phyloP scores from a whole-genome alignment of 2,329 filamentous ascomycete species.

The Verticillium isaacii region DNA sequence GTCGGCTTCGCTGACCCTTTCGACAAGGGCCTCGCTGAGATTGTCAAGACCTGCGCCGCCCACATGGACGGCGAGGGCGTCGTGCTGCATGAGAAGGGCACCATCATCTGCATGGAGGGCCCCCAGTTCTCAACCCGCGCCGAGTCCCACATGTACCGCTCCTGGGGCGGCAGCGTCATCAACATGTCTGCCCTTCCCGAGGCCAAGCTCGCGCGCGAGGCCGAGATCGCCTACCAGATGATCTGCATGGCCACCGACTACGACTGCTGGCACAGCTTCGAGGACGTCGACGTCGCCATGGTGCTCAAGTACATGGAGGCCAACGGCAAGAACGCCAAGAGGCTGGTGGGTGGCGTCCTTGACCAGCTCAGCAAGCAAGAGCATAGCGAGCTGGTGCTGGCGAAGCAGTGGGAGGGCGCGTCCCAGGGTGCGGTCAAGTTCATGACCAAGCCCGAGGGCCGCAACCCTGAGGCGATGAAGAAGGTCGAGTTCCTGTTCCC shows the following conservation, averaged over 20 bases:
- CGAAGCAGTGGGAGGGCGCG: slow-evolving; percentile 74
- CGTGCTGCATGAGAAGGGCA: slow-evolving; percentile 76
- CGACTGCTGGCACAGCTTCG: slow-evolving; percentile 89
- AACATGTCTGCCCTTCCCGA: slow-evolving; percentile 98
- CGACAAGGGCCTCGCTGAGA: slow-evolving; percentile 68
- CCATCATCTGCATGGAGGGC: slow-evolving; percentile 96
- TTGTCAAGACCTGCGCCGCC: slow-evolving; percentile 73
- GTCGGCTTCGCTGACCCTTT: slow-evolving; percentile 96
- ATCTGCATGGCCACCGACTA: slow-evolving; percentile 99
- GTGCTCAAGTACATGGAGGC: slow-evolving; percentile 95
- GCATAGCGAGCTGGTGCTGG: slow-evolving; percentile 68
- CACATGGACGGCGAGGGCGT: slow-evolving; percentile 79
- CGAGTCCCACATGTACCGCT: slow-evolving; percentile 91
- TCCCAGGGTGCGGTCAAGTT: slow-evolving; percentile 73
- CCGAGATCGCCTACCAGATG: slow-evolving; percentile 95
- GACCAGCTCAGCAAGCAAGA: slow-evolving; percentile 79
- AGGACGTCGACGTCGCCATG: slow-evolving; percentile 91
- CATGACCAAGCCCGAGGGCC: slow-evolving; percentile 76
- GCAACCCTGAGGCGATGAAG: slow-evolving; percentile 69
- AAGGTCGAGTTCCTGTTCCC: slow-evolving; percentile 86
- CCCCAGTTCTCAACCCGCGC: slow-evolving; percentile 96
- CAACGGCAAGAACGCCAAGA: slow-evolving; percentile 82
- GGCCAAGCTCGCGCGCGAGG: slow-evolving; percentile 92
- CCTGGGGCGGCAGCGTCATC: slow-evolving; percentile 91
- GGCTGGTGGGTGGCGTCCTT: slow-evolving; percentile 79